phyloP scores from a whole-genome alignment of 768 basidiomycete species.

The Suillus spraguei region DNA sequence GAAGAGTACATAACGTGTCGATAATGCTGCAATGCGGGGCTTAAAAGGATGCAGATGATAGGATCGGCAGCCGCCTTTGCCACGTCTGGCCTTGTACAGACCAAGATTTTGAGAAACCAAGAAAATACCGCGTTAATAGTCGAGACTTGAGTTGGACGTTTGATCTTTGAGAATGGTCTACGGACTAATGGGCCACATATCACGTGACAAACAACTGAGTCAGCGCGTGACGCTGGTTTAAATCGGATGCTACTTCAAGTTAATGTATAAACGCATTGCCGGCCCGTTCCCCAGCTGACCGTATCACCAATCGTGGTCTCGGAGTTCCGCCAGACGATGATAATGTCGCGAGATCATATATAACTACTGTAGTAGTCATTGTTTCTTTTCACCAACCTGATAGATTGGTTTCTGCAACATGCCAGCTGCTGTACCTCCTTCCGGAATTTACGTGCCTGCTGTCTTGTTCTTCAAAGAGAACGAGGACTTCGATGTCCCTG shows the following conservation, averaged over 20 bases:
- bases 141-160: not conserved
- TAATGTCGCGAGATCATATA: constrained; percentile 6
- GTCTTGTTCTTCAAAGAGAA: constrained; percentile 72
- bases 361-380: constrained; percentile 1
- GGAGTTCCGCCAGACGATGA: constrained; percentile 13
- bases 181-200: not conserved
- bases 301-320: not conserved
- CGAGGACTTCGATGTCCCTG: constrained; percentile 68
- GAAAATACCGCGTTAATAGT: not conserved
- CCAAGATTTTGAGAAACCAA: not conserved
- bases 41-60: not conserved
- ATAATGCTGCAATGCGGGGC: not conserved
- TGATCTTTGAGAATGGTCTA: not conserved
- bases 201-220: not conserved
- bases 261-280: not conserved
- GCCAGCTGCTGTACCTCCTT: constrained; percentile 48
- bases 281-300: constrained; percentile 2
- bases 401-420: constrained; percentile 20
- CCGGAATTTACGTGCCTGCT: constrained; percentile 78
- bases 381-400: not conserved
- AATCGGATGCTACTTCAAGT: too few species aligned
- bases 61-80: not conserved
- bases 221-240: not conserved
- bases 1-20: constrained; percentile 43
- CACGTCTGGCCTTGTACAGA: not conserved